Evolutionary conservation across 2,329 filamentous ascomycete genomes (phyloP).

Genomic region (Penicillium sp.): DNA sequence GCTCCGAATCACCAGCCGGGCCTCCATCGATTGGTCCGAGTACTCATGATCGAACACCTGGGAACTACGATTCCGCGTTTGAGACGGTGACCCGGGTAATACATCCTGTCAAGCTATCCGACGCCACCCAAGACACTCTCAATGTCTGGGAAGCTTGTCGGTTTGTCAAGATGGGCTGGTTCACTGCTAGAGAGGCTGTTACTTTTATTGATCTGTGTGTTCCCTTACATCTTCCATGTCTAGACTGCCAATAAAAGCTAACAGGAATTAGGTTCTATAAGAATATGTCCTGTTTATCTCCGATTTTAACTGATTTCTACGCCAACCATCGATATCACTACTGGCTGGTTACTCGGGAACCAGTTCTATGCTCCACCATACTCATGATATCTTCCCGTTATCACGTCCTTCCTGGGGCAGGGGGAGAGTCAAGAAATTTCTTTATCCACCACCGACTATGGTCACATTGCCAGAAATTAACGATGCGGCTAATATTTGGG

Average conservation of each 20-base stretch:
- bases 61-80: conserved; percentile 16
- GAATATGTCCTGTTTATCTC: conserved; percentile 51
- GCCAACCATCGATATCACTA: conserved; percentile 49
- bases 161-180: conserved; percentile 57
- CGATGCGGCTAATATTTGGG: conserved; percentile 53
- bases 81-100: conserved; percentile 20
- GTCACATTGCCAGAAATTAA: conserved; percentile 54
- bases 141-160: conserved; percentile 49
- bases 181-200: conserved; percentile 53
- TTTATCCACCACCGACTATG: conserved; percentile 55
- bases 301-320: conserved; percentile 51
- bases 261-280: conserved; percentile 43
- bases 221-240: background rate
- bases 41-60: conserved; percentile 10
- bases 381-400: conserved; percentile 56
- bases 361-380: conserved; percentile 53
- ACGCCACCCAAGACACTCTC: conserved; percentile 36
- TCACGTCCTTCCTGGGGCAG: conserved; percentile 41
- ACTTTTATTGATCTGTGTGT: conserved; percentile 51
- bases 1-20: conserved; percentile 19
- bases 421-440: conserved; percentile 49
- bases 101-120: conserved; percentile 29
- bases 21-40: conserved; percentile 13
- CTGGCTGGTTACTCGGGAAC: conserved; percentile 49
- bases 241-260: background rate